Conservation (phyloP, 169 alveolate genomes). For the Plasmodium fragile region DNA sequence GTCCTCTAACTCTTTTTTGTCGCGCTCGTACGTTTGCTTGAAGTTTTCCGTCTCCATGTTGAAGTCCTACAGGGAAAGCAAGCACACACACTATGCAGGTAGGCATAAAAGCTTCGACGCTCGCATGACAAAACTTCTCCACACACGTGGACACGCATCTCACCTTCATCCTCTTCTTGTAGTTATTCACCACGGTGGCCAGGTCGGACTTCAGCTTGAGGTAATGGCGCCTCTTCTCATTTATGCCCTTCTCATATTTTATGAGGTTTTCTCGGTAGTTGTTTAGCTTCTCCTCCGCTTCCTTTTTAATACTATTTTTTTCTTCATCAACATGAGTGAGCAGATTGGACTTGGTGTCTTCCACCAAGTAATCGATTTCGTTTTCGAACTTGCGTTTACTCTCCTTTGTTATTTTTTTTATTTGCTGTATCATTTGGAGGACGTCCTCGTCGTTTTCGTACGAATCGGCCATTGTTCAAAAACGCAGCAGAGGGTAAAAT, state of each 20-base stretch:
- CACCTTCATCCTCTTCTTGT: conserved; percentile 59
- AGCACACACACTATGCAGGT: neutral
- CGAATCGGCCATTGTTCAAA: conserved; percentile 30
- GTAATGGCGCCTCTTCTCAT: conserved; percentile 42
- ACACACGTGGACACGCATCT: neutral
- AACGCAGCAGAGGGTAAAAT: neutral
- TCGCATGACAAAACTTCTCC: neutral
- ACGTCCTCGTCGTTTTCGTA: conserved; percentile 68
- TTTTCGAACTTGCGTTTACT: conserved; percentile 51
- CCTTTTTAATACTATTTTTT: conserved; percentile 36
- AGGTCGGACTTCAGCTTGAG: conserved; percentile 45
- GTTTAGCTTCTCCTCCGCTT: conserved; percentile 42
- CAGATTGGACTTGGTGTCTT: conserved; percentile 37
- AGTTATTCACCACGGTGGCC: conserved; percentile 40
- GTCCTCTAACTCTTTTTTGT: conserved; percentile 44
- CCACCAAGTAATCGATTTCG: conserved; percentile 57
- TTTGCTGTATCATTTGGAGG: conserved; percentile 71
- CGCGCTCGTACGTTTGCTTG: conserved; percentile 38
- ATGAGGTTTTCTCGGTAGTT: conserved; percentile 9
- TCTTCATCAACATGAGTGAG: conserved; percentile 37
- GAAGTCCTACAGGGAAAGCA: conserved; percentile 16
- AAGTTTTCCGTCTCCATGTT: conserved; percentile 38
- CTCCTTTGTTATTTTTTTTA: conserved; percentile 57
- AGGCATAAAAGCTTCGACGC: neutral
- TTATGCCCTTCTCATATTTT: conserved; percentile 56